phyloP scores from a whole-genome alignment of 2,329 filamentous ascomycete genomes.

The Fusarium sp. region DNA sequence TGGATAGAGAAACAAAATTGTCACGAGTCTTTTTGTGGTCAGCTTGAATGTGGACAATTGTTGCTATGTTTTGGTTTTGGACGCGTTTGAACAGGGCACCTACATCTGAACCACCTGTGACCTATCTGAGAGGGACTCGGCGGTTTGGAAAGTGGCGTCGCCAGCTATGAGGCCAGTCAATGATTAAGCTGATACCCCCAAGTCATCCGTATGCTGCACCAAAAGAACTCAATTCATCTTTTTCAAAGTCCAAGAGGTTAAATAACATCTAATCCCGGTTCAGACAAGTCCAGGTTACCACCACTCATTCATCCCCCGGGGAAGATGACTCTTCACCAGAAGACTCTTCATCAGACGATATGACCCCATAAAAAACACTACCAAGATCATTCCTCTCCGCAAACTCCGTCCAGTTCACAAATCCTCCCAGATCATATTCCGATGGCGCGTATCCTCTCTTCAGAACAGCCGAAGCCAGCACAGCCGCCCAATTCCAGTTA shows the following conservation, averaged over 20 bases:
- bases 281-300: accelerated
- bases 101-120: accelerated
- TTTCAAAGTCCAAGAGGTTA: accelerated
- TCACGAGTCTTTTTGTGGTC: background rate
- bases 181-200: accelerated
- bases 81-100: background rate
- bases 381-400: background rate
- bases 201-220: accelerated
- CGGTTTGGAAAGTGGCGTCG: background rate
- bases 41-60: background rate
- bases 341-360: background rate
- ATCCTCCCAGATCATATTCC: background rate
- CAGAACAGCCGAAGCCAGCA: background rate
- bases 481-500: background rate
- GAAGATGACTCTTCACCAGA: background rate
- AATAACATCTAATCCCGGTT: background rate
- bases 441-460: background rate
- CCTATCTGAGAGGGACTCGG: background rate
- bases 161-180: background rate
- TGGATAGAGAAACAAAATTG: background rate
- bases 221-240: accelerated
- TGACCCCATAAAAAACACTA: accelerated
- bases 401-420: background rate
- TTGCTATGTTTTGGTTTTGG: background rate
- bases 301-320: accelerated